A percentile compares a stretch with the other conserved stretches of the same genome.
Conservation (phyloP, 352 stramenopile species). For the Phytophthora litchii region DNA sequence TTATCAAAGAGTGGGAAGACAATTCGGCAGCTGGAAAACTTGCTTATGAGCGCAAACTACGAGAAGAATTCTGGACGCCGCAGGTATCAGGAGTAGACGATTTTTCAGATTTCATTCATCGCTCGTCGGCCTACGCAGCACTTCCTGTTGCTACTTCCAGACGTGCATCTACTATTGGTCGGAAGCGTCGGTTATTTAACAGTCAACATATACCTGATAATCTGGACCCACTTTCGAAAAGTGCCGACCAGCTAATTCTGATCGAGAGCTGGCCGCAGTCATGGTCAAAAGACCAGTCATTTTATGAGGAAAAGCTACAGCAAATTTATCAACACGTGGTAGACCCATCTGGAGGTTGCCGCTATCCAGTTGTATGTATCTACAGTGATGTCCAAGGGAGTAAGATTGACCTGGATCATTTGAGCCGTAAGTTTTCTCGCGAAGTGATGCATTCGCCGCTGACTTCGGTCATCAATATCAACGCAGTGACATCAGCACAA, state of each 20-base stretch:
- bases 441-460: slow-evolving; percentile 72
- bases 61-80: slow-evolving; percentile 51
- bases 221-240: slow-evolving; percentile 1
- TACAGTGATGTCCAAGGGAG: slow-evolving; percentile 83
- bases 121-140: slow-evolving; percentile 69
- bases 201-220: slow-evolving; percentile 5
- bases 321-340: slow-evolving; percentile 60
- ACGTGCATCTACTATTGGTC: slow-evolving; percentile 9
- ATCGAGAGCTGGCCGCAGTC: slow-evolving; percentile 78
- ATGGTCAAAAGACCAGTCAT: slow-evolving; percentile 43
- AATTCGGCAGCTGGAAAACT: slow-evolving; percentile 60
- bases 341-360: slow-evolving; percentile 38
- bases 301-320: slow-evolving; percentile 64
- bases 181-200: slow-evolving; percentile 27
- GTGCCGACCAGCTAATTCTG: slow-evolving; percentile 59
- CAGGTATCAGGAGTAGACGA: slow-evolving; percentile 69
- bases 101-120: slow-evolving; percentile 82
- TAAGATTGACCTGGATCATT: slow-evolving; percentile 70
- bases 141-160: slow-evolving; percentile 48
- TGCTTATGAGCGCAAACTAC: slow-evolving; percentile 56
- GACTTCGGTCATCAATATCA: slow-evolving; percentile 79
- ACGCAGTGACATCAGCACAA: slow-evolving; percentile 72
- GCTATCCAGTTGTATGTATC: slow-evolving; percentile 76
- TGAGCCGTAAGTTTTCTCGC: slow-evolving; percentile 67
- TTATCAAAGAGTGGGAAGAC: slow-evolving; percentile 77